Percentiles rank a stretch among this genome's conserved stretches.
Conservation (phyloP, 805 yeast genomes). For the Ogataea degrootiae region DNA sequence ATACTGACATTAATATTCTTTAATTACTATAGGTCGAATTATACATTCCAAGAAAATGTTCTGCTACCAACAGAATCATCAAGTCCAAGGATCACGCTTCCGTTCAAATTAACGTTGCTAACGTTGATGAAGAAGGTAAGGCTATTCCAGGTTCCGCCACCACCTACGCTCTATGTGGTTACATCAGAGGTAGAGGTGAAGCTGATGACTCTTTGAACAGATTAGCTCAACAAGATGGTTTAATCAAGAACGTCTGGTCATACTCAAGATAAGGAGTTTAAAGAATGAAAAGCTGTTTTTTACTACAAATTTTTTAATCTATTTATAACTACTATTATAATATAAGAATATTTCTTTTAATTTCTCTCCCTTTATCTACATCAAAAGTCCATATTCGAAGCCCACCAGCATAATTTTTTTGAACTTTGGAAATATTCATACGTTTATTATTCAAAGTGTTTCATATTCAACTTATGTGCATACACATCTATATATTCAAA, state of each 20-base stretch:
- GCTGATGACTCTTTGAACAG: conserved; percentile 99
- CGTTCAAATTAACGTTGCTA: conserved; percentile 97
- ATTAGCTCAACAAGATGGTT: conserved; percentile 98
- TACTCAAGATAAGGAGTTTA: conserved; percentile 71
- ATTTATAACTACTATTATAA: no score
- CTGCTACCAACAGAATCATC: conserved; percentile 99
- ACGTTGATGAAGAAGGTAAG: conserved; percentile 95
- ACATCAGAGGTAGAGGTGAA: conserved; percentile 98
- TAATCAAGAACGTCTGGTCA: conserved; percentile 93
- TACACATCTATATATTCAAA: background rate
- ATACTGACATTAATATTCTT: conserved; percentile 26
- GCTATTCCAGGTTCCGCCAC: conserved; percentile 85
- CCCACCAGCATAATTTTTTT: background rate
- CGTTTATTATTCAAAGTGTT: background rate
- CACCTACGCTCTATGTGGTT: conserved; percentile 96
- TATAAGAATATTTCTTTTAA: background rate
- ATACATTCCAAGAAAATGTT: conserved; percentile 99
- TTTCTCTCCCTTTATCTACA: background rate
- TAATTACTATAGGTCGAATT: conserved; percentile 79
- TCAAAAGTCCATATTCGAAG: no score
- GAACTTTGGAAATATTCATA: background rate
- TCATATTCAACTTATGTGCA: background rate
- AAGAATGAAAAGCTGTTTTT: background rate
- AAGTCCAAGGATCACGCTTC: conserved; percentile 99
- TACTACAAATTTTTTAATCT: no score